phyloP scores from a whole-genome alignment of 179 eudicot species.

The Drosera spatulata region DNA sequence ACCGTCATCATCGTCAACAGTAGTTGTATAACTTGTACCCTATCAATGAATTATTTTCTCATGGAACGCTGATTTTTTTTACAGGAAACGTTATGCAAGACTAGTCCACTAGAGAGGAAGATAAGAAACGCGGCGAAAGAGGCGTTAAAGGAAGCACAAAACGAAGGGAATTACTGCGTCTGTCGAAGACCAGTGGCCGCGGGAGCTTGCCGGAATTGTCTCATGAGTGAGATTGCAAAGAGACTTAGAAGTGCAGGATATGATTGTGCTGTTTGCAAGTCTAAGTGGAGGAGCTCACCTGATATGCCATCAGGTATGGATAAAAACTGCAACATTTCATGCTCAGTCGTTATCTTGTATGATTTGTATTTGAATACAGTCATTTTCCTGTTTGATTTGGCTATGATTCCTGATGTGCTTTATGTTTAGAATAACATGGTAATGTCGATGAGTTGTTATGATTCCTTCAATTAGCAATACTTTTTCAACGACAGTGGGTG shows the following conservation, averaged over 20 bases:
- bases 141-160: constrained; percentile 33
- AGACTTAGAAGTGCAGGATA: constrained; percentile 46
- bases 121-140: constrained; percentile 55
- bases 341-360: no score
- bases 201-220: constrained; percentile 16
- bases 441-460: no score
- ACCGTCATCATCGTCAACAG: no score
- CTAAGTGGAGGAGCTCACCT: constrained; percentile 74
- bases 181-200: constrained; percentile 23
- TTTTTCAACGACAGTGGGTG: no score
- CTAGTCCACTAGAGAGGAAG: constrained; percentile 40
- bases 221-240: constrained; percentile 29
- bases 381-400: no score
- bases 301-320: constrained; percentile 74
- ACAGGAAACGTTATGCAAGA: constrained; percentile 55
- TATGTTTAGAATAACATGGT: no score
- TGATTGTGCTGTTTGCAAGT: constrained; percentile 59
- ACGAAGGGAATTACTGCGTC: constrained; percentile 25
- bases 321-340: no score
- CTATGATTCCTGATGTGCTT: no score
- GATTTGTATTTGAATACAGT: no score
- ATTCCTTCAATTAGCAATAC: no score
- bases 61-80: not conserved
- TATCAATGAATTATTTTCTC: no score
- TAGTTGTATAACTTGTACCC: no score